Evolutionary conservation across 805 yeast genomes (phyloP).

Genomic region (Saccharomyces mikatae): DNA sequence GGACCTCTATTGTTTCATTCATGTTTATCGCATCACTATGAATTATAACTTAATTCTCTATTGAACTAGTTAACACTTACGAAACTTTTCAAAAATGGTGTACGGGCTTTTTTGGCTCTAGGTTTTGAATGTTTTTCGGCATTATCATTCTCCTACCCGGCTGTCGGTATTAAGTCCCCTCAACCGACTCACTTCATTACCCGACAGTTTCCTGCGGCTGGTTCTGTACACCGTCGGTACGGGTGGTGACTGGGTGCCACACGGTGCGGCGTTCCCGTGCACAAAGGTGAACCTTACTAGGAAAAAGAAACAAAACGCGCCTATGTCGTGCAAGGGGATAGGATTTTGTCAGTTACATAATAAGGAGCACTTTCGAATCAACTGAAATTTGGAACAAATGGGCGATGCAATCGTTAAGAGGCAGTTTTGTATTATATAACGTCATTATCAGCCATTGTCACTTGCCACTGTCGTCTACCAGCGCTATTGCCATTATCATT

Average conservation of each 20-base stretch:
- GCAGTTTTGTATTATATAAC: background rate
- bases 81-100: background rate
- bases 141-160: background rate
- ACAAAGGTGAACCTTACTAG: background rate
- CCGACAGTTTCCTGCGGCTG: background rate
- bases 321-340: background rate
- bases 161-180: background rate
- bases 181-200: background rate
- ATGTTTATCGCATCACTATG: slow-evolving; percentile 1
- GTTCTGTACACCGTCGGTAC: background rate
- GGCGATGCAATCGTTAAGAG: background rate
- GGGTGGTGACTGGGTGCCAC: background rate
- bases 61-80: background rate
- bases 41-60: background rate
- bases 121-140: background rate
- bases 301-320: background rate
- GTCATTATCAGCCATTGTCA: background rate
- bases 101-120: background rate
- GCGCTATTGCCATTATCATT: background rate
- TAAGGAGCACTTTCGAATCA: background rate
- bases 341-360: background rate
- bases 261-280: background rate
- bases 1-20: background rate
- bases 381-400: background rate
- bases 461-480: background rate